Percentiles rank a stretch among this genome's conserved stretches.
These are phyloP conservation scores for Pseudocercospora fijiensis DNA, from an alignment of 2,329 filamentous ascomycete genomes.

Conservation along the genomic window DNA sequence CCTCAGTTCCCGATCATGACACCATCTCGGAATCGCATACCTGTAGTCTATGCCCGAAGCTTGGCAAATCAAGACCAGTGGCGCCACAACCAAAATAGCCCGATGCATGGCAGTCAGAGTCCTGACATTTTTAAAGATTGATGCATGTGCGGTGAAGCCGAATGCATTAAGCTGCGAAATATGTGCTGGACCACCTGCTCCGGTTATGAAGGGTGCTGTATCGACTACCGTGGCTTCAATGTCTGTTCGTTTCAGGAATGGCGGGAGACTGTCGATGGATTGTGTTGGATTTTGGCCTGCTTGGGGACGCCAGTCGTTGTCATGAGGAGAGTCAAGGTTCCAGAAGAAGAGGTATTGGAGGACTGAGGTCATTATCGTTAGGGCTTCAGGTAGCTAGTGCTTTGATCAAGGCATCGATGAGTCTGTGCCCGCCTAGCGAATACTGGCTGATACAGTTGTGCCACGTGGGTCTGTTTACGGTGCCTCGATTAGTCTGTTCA, in stretches of 20 bases:
- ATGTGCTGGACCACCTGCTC: conserved; percentile 31
- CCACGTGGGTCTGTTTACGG: too few relatives aligned
- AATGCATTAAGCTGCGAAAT: conserved; percentile 31
- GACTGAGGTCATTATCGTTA: conserved; percentile 12
- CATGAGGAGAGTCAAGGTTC: conserved; percentile 30
- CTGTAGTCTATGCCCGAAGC: conserved; percentile 32
- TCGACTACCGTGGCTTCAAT: conserved; percentile 35
- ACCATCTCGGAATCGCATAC: conserved; percentile 34
- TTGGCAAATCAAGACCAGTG: conserved; percentile 30
- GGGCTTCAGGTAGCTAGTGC: neutral
- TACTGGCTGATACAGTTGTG: neutral
- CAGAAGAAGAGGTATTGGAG: conserved; percentile 35
- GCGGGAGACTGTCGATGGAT: conserved; percentile 28
- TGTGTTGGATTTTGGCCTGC: conserved; percentile 24
- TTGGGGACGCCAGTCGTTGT: conserved; percentile 36
- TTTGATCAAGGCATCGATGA: neutral
- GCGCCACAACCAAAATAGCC: conserved; percentile 25
- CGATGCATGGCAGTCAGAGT: conserved; percentile 35
- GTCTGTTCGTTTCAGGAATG: conserved; percentile 29
- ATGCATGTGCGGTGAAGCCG: conserved; percentile 33
- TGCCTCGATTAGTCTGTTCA: neutral
- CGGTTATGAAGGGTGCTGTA: conserved; percentile 33
- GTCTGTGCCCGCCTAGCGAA: neutral
- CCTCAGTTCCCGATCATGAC: conserved; percentile 33
- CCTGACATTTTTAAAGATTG: conserved; percentile 31